A percentile compares a stretch with the other conserved stretches of the same genome.
Conservation (phyloP, 2,329 filamentous ascomycete genomes). For the Monilinia polystroma region DNA sequence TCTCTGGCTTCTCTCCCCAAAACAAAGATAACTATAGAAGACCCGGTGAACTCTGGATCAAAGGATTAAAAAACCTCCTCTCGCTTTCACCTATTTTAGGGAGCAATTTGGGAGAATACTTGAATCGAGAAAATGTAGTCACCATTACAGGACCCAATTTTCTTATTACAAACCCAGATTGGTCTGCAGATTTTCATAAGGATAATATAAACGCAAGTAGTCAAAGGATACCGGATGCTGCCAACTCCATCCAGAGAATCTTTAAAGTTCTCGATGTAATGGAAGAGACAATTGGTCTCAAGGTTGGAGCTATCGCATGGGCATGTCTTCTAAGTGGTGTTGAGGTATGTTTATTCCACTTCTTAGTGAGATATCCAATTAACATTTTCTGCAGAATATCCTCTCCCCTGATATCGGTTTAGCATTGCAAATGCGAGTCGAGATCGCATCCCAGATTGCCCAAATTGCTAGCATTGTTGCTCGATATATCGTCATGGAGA, state of each 20-base stretch:
- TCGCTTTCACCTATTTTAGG: background rate
- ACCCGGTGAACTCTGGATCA: background rate
- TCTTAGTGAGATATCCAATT: background rate
- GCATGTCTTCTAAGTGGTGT: constrained; percentile 10
- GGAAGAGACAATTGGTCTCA: constrained; percentile 21
- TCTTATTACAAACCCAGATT: background rate
- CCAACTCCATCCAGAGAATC: constrained; percentile 3
- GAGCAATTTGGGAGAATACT: background rate
- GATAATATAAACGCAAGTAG: background rate
- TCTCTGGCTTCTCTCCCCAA: no score
- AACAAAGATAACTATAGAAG: background rate
- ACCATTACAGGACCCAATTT: background rate
- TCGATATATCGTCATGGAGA: constrained; percentile 28
- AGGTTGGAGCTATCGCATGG: constrained; percentile 21
- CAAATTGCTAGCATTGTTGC: constrained; percentile 25
- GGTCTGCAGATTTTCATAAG: background rate
- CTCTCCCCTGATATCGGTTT: background rate
- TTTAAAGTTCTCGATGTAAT: constrained; percentile 19
- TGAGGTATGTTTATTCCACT: background rate
- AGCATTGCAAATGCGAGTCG: background rate
- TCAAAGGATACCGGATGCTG: background rate
- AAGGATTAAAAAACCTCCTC: background rate
- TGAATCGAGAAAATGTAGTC: background rate
- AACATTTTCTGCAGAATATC: background rate
- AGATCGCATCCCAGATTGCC: background rate